These are phyloP conservation scores for Elymus sibiricus DNA, from an alignment of 176 grass and related monocot species.

Conservation along the genomic window DNA sequence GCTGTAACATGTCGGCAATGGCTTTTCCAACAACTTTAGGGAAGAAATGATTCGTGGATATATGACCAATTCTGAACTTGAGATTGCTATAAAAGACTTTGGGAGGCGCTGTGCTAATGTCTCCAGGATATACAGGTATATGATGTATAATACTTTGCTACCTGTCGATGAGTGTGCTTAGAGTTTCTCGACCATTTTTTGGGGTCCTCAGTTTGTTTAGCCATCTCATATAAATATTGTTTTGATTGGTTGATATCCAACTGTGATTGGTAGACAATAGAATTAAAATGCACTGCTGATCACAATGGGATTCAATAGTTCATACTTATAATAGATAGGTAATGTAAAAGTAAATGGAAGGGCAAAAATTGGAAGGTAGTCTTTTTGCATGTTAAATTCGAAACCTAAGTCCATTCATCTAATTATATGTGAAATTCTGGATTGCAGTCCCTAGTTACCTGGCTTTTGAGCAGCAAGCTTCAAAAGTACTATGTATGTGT, in stretches of 20 bases:
- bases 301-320: not conserved
- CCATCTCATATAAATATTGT: not conserved
- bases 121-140: constrained; percentile 88
- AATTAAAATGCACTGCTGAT: not conserved
- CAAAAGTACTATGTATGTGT: not conserved
- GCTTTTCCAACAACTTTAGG: constrained; percentile 37
- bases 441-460: not conserved
- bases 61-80: constrained; percentile 74
- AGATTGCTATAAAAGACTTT: constrained; percentile 55
- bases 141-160: constrained; percentile 21
- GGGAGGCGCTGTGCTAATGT: constrained; percentile 65
- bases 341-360: not conserved
- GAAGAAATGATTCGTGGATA: constrained; percentile 62
- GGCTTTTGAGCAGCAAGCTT: not conserved
- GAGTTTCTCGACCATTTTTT: not conserved
- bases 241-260: not conserved
- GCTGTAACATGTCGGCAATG: not conserved
- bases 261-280: not conserved
- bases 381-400: not conserved
- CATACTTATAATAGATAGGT: not conserved
- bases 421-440: not conserved
- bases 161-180: not conserved
- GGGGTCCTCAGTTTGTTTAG: constrained; percentile 18
- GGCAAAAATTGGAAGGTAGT: not conserved
- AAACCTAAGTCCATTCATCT: not conserved